Base-by-base conservation (phyloP, 805 yeast species). In the Metschnikowia chrysomelidarum region DNA sequence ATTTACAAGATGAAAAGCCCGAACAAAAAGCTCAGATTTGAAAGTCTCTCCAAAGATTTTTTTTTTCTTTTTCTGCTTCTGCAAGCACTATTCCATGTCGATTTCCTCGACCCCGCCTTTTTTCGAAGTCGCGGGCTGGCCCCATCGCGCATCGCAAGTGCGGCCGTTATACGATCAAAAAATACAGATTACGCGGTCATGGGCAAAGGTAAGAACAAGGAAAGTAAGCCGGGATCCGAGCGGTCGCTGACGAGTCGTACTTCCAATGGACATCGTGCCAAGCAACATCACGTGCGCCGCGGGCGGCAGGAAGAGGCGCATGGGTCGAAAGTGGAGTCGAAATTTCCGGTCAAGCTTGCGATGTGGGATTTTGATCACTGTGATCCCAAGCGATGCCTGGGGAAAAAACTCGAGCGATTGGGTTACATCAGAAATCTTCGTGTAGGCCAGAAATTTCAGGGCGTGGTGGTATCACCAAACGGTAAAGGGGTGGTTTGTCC, bases 291-390 rank as follows among this genome's bases (percentile, higher is more conserved):
- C 39, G 69, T 65, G 32, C 67, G 56, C 34, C 59, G 47, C 27
- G 67, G 62, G 15, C 48, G 62, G 28, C 64, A 54, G 37, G 71
- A 67, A 40, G 38, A 41, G 2, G 65, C 63, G 2, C 49, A 53
- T 10, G 34, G 35, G 42, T 33, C 61, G 49, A 7, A 35, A 31
- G 15, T 41, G 34, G 21, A 50, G 35, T 44, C 33, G 5, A 44
- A 72, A 32, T 85, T 87, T 53, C 96, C 95, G 1, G 82, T 83
- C 21, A 88, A 87, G 53, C 59, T 89, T 44, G 97, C 96, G 12
- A 91, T 91, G 98, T 91, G 98, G 96, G 98, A 93, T 59, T 93
- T 93, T 55, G 96, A 89, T 47, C 98, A 93, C 56, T 93, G 98
- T 65, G 98, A 93, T 62, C 98, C 98, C 1, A 93, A 93, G 56